These are phyloP conservation scores for Tetragonia tetragonoides DNA, from an alignment of 148 eudicot genomes.

Conservation along the genomic window DNA sequence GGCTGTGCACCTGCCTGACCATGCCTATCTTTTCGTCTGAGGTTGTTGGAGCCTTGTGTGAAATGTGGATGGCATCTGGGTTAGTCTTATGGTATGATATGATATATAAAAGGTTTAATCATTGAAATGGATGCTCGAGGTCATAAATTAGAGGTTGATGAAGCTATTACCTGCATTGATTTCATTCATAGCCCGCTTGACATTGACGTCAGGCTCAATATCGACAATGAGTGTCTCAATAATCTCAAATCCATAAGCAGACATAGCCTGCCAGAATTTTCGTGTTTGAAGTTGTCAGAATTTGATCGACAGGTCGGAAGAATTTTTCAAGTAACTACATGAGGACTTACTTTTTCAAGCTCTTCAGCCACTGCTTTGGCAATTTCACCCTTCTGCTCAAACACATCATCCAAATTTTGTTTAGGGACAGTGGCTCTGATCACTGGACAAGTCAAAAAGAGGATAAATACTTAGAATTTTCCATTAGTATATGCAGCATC, in stretches of 20 bases:
- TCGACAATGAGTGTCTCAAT: slow-evolving; percentile 46
- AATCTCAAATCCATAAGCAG: slow-evolving; percentile 43
- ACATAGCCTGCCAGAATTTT: slow-evolving; percentile 35
- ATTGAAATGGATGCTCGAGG: slow-evolving; percentile 1
- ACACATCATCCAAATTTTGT: slow-evolving; percentile 35
- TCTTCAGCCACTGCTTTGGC: slow-evolving; percentile 37
- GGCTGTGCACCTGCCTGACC: no score
- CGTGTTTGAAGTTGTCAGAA: background rate
- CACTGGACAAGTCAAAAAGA: slow-evolving; percentile 21
- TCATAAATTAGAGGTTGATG: background rate
- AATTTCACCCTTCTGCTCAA: slow-evolving; percentile 42
- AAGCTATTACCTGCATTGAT: slow-evolving; percentile 43
- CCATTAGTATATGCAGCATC: background rate
- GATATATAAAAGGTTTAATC: background rate
- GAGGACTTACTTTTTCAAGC: slow-evolving; percentile 32
- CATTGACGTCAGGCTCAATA: slow-evolving; percentile 42
- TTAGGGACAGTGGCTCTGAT: slow-evolving; percentile 41
- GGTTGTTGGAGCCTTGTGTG: background rate
- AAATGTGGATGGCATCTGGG: background rate
- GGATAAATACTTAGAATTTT: no score
- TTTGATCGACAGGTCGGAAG: background rate
- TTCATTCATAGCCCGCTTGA: slow-evolving; percentile 48
- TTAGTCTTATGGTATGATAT: background rate
- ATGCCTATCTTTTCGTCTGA: no score
- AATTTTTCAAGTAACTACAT: background rate